phyloP scores from a whole-genome alignment of 108 stramenopile species.

The Cyclostephanos invisitatus region DNA sequence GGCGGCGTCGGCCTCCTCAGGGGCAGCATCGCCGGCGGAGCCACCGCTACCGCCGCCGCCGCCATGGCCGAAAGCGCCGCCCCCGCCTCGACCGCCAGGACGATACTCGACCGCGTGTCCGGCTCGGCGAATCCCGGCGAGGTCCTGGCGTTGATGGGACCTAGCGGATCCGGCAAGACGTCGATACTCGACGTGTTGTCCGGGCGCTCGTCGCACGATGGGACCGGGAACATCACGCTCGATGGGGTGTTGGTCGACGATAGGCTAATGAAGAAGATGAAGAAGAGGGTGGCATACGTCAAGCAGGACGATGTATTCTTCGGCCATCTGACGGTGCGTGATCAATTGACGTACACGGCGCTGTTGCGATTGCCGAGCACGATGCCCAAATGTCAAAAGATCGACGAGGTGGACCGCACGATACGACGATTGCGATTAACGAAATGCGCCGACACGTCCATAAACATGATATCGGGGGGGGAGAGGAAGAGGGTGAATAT shows the following conservation, averaged over 20 bases:
- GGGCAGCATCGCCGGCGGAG: conserved; percentile 21
- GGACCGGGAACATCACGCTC: conserved; percentile 51
- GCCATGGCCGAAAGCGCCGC: neutral
- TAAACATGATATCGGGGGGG: conserved; percentile 69
- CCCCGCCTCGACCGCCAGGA: neutral
- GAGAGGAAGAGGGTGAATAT: conserved; percentile 86
- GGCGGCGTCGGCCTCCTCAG: conserved; percentile 16
- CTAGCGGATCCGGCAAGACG: conserved; percentile 75
- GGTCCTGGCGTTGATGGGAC: conserved; percentile 75
- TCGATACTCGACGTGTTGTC: conserved; percentile 62
- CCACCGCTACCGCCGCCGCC: too few relatives aligned
- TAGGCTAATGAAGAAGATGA: conserved; percentile 52
- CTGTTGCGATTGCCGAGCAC: conserved; percentile 57
- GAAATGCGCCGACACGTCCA: conserved; percentile 68
- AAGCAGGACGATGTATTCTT: conserved; percentile 80
- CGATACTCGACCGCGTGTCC: conserved; percentile 62
- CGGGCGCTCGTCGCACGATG: conserved; percentile 56
- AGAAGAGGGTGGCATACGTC: conserved; percentile 76
- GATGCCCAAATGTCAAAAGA: conserved; percentile 41
- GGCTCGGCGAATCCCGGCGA: conserved; percentile 69
- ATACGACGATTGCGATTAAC: conserved; percentile 48
- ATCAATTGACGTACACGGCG: conserved; percentile 77
- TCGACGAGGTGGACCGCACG: conserved; percentile 58
- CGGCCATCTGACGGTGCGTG: conserved; percentile 71
- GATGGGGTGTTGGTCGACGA: conserved; percentile 52